Evolutionary conservation across 2,329 filamentous ascomycete genomes (phyloP), one percentile per base, ranked within the genome.

Genomic region (Pestalotiopsis sp.): DNA sequence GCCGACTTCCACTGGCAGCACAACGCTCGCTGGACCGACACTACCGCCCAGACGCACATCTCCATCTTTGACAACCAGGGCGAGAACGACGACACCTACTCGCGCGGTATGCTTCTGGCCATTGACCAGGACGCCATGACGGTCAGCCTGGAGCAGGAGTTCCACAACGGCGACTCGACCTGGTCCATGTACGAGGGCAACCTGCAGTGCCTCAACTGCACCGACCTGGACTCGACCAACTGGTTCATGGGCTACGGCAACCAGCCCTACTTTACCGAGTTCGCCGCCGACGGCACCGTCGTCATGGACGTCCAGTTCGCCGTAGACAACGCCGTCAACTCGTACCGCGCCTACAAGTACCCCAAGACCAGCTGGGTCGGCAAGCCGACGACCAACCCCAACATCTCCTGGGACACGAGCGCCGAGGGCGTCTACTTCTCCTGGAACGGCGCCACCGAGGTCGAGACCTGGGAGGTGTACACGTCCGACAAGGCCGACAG

Each of bases 211-310:
- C 61, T 74, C 61, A 67, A 69, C 41, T 66, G 63, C 39, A 38
- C 41, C 23, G 14, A 66, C n/a, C 80, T 90, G 0, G 82, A 84
- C 0, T 83, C 83, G 64, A 84, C 84, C 56, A 85, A 87, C 70
- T 83, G 83, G 7, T 80, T 90, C 57, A 83, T 90, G 45, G 86
- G 87, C 70, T 90, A 87, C 86, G 87, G 88, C 23, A 83, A 80
- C 0, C 79, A 82, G 41, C 84, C 84, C 0, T 82, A 82, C 9
- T 73, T 85, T 23, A 86, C 83, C 7, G 84, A 85, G 71, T 82
- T 86, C 73, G 78, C 79, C 0, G 72, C 79, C 1, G 81, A 85
- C 39, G 87, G 86, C 9, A 75, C 80, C 7, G 75, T 84, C 4
- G 78, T 90, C 13, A 87, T 87, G 78, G 84, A 88, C 69, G 83